phyloP scores from a whole-genome alignment of 176 grass and related monocot species.

The Paspalum notatum region DNA sequence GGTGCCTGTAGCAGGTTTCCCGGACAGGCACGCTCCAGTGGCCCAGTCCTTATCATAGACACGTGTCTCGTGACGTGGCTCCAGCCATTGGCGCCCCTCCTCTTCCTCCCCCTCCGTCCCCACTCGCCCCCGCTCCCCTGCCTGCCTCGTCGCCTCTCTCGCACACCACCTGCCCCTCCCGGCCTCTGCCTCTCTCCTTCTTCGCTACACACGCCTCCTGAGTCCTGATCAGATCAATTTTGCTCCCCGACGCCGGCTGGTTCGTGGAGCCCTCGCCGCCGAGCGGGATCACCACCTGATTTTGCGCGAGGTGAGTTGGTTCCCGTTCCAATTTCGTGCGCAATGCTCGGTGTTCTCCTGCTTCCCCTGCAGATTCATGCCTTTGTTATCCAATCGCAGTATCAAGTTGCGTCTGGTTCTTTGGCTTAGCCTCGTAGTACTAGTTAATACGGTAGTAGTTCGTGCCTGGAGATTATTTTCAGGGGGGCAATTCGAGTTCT shows the following conservation, averaged over 20 bases:
- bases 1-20: conserved; percentile 2
- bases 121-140: background rate
- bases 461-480: background rate
- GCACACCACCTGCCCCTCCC: background rate
- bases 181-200: background rate
- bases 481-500: conserved; percentile 1
- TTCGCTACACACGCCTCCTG: conserved; percentile 1
- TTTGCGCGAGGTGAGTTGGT: conserved; percentile 25
- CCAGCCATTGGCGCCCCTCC: conserved; percentile 52
- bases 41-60: conserved; percentile 62
- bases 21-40: conserved; percentile 39
- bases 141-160: background rate
- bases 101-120: conserved; percentile 10
- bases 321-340: background rate
- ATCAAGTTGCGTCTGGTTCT: background rate
- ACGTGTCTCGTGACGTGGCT: conserved; percentile 86
- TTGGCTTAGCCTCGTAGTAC: background rate
- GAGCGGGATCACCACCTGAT: conserved; percentile 1
- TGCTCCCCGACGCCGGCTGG: background rate
- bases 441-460: background rate
- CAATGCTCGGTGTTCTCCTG: conserved; percentile 44
- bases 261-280: conserved; percentile 13
- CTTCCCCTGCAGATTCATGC: background rate
- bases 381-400: background rate
- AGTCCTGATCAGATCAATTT: background rate